Evolutionary conservation across 1,139 yeast species (phyloP).

Genomic region (Diutina pseudorugosa): DNA sequence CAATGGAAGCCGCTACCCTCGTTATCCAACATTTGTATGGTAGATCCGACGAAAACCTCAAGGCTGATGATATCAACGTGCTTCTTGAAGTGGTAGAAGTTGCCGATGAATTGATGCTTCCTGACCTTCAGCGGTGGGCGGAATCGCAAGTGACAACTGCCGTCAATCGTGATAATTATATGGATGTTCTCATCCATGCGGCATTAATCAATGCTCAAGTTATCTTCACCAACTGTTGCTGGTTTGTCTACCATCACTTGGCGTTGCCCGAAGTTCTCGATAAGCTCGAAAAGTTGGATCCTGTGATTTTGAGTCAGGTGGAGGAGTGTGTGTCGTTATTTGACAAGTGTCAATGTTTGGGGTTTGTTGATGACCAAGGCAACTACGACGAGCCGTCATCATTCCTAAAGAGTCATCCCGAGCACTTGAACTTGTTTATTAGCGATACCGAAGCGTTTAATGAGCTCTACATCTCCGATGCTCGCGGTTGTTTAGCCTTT

Average conservation of each 20-base stretch:
- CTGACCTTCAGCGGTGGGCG: slow-evolving; percentile 46
- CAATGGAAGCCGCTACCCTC: background rate
- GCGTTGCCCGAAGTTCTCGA: slow-evolving; percentile 24
- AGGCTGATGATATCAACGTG: slow-evolving; percentile 35
- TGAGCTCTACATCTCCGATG: slow-evolving; percentile 36
- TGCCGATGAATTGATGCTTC: slow-evolving; percentile 53
- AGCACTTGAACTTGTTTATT: slow-evolving; percentile 13
- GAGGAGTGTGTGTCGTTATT: slow-evolving; percentile 19
- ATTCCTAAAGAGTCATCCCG: slow-evolving; percentile 1
- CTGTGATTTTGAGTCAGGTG: slow-evolving; percentile 13
- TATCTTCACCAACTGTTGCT: slow-evolving; percentile 47
- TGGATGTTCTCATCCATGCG: slow-evolving; percentile 43
- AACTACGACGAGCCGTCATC: slow-evolving; percentile 7
- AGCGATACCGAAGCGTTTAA: slow-evolving; percentile 28
- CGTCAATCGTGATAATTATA: slow-evolving; percentile 50
- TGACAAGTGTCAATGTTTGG: slow-evolving; percentile 16
- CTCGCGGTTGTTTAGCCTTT: slow-evolving; percentile 26
- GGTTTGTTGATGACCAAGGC: slow-evolving; percentile 11
- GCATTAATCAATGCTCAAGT: slow-evolving; percentile 38
- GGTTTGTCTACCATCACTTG: slow-evolving; percentile 58
- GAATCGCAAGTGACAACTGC: slow-evolving; percentile 52
- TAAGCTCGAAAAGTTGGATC: background rate
- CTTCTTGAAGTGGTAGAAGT: slow-evolving; percentile 49
- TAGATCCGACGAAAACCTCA: background rate
- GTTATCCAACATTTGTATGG: background rate